phyloP scores from a whole-genome alignment of 768 basidiomycete genomes.

The Coprinopsis sp. region DNA sequence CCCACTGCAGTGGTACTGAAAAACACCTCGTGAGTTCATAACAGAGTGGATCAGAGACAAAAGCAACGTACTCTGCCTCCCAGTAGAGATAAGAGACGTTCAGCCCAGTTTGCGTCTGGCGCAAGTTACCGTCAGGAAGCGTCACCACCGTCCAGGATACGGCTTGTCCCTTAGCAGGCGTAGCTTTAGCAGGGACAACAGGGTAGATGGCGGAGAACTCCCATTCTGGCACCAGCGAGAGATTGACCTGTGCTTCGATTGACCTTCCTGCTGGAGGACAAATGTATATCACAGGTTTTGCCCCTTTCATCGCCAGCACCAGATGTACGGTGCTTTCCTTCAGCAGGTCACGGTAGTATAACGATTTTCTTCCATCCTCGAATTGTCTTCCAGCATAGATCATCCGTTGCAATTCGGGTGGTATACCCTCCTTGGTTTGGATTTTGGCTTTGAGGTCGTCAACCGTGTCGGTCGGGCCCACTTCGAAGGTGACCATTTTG shows the following conservation, averaged over 20 bases:
- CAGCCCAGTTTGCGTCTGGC: conserved; percentile 21
- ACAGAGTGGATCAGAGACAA: background rate
- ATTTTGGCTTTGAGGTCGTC: background rate
- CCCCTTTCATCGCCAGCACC: background rate
- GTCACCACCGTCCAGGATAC: conserved; percentile 32
- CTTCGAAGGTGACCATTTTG: too few species aligned
- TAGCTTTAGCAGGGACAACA: conserved; percentile 20
- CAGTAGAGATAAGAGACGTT: conserved; percentile 36
- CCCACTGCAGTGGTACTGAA: background rate
- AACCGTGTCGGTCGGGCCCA: too few species aligned
- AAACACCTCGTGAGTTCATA: background rate
- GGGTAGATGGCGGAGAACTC: conserved; percentile 32
- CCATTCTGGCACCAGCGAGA: conserved; percentile 30
- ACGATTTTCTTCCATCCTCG: conserved; percentile 50
- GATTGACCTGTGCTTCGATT: conserved; percentile 22
- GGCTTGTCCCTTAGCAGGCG: conserved; percentile 13
- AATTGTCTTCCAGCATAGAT: conserved; percentile 98
- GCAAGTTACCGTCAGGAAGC: conserved; percentile 23
- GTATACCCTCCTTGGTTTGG: conserved; percentile 48
- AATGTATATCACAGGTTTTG: conserved; percentile 36
- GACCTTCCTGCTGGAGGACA: conserved; percentile 24
- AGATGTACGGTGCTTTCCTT: background rate
- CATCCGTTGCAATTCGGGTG: conserved; percentile 90
- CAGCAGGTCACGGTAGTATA: background rate
- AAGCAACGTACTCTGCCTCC: conserved; percentile 29